These are phyloP conservation scores for Ogataea trehaloabstinens DNA, from an alignment of 805 yeast genomes.

Conservation along the genomic window DNA sequence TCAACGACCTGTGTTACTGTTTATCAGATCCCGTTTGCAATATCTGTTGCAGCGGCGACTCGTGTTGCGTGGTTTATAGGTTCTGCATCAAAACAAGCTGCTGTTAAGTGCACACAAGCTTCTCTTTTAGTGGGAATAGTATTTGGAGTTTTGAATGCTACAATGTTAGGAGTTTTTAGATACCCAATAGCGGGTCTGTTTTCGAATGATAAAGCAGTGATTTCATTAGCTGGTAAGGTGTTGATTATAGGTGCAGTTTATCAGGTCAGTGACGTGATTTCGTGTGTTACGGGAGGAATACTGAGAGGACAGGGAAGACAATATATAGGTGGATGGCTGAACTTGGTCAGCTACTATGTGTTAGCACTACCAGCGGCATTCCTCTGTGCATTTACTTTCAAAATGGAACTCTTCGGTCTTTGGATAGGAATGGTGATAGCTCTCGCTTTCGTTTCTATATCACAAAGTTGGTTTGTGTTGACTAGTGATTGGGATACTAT, in stretches of 20 bases:
- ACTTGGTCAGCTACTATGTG: conserved; percentile 55
- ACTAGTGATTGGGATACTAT: conserved; percentile 32
- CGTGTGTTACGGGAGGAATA: conserved; percentile 73
- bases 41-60: conserved; percentile 57
- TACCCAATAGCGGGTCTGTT: conserved; percentile 47
- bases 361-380: conserved; percentile 63
- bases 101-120: conserved; percentile 37
- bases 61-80: conserved; percentile 58
- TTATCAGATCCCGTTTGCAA: conserved; percentile 57
- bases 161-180: conserved; percentile 43
- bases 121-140: conserved; percentile 33
- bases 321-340: conserved; percentile 58
- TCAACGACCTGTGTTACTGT: conserved; percentile 45
- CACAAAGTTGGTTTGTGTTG: conserved; percentile 37
- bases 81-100: conserved; percentile 32
- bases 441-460: conserved; percentile 44
- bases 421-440: conserved; percentile 64
- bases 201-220: conserved; percentile 59
- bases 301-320: conserved; percentile 78
- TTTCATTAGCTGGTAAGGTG: conserved; percentile 46
- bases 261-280: conserved; percentile 68
- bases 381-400: conserved; percentile 48
- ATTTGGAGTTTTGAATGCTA: conserved; percentile 45
- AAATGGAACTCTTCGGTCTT: conserved; percentile 54
- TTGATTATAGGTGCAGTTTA: conserved; percentile 64